Base-by-base conservation (phyloP, 371 early-diverging fungal species). In the Mortierella sp. region DNA sequence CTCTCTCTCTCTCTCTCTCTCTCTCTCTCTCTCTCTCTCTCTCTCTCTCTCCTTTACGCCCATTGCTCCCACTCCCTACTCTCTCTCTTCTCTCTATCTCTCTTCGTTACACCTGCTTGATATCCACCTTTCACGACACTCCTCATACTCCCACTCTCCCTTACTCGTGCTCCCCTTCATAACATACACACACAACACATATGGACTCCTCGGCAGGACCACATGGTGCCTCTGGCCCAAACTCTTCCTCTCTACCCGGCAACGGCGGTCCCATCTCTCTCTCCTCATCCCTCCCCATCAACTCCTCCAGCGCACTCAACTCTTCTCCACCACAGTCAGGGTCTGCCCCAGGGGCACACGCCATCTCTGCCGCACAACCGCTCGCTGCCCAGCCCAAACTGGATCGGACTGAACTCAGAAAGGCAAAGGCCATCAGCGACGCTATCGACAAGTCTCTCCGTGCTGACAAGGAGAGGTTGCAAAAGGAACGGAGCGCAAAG, bases 371-470 rank as follows among this genome's bases (percentile, higher is more conserved):
- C 26, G 74, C 80, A 76, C 79, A 77, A 57, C 72, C 79, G 26
- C 73, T 55, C 19, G 52, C 70, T 26, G 31, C 58, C 28, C 28
- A 31, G 10, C 26, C 79, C 13, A 24, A 47, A 19, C 10, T 63
- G 34, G 79, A 72, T 60, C 80, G 82, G 28, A 4, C 78, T 4
- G 80, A 76, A n/a, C 73, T 75, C 70, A 84, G 83, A 70, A 72
- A 79, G 72, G 89, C 89, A 34, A 89, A 83, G 63, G 85, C 88
- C 57, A 71, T 80, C 48, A 84, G 81, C 34, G 89, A 89, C 44
- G 89, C 89, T 42, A 89, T 89, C 52, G 89, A 89, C 73, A 81
- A 76, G 73, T 70, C 84, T 16, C 76, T 89, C 34, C 78, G 80
- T 24, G 85, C 85, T 9, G 89, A 88, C 74, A 80, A 57, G 54